phyloP scores from a whole-genome alignment of 2,329 filamentous ascomycete species.

The Sodiomyces alkalinus region DNA sequence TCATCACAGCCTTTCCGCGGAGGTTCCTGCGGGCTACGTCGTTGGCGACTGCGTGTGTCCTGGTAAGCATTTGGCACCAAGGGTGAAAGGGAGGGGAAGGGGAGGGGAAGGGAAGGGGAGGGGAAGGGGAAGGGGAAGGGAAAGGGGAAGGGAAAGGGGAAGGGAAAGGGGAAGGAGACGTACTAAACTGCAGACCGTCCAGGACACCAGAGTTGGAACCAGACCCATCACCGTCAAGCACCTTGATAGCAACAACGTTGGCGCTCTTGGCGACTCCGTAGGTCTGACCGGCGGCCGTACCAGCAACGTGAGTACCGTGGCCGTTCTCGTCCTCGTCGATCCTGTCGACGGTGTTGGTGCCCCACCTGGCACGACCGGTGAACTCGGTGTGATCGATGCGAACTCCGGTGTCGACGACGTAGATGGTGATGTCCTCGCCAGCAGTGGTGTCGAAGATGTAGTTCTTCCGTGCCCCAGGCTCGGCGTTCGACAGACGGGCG shows the following conservation, averaged over 20 bases:
- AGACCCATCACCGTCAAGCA: constrained; percentile 33
- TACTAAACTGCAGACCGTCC: constrained; percentile 39
- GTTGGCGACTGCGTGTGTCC: constrained; percentile 19
- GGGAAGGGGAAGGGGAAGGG: neutral
- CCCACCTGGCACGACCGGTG: constrained; percentile 37
- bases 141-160: neutral
- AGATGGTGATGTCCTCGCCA: constrained; percentile 42
- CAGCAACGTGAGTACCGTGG: constrained; percentile 49
- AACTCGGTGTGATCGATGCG: constrained; percentile 38
- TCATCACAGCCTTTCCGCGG: constrained; percentile 42
- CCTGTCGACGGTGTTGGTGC: constrained; percentile 34
- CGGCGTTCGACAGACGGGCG: constrained; percentile 32
- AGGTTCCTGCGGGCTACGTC: constrained; percentile 26
- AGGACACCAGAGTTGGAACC: constrained; percentile 38
- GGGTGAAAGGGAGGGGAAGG: no score
- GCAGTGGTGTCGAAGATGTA: constrained; percentile 39
- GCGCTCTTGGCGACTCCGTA: constrained; percentile 48
- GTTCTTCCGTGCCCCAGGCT: constrained; percentile 13
- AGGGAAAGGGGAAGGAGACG: constrained; percentile 5
- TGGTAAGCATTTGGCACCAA: neutral
- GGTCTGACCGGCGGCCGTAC: constrained; percentile 43
- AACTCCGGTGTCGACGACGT: constrained; percentile 53
- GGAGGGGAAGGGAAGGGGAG: no score
- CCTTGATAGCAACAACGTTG: constrained; percentile 43
- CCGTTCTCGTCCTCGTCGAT: constrained; percentile 40